Evolutionary conservation across 495 filamentous ascomycete species (phyloP).

Genomic region (Talaromyces thailandensis): DNA sequence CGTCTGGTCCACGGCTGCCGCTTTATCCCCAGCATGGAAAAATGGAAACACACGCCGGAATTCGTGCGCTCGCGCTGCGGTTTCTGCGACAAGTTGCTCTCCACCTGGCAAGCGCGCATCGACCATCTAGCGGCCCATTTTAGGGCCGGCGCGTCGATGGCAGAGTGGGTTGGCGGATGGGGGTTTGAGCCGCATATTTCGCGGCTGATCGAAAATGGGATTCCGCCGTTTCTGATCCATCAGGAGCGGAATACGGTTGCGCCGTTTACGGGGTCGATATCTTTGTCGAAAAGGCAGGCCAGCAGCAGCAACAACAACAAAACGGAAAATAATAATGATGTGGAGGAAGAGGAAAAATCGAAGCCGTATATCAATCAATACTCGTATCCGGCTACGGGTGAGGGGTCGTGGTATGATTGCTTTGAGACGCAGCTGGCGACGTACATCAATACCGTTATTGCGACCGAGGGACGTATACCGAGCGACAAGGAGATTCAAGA

Average conservation of each 20-base stretch:
- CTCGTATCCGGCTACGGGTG: not conserved
- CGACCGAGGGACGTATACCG: not conserved
- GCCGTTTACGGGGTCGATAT: constrained; percentile 12
- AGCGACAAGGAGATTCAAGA: constrained; percentile 1
- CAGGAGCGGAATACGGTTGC: constrained; percentile 16
- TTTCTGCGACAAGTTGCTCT: constrained; percentile 51
- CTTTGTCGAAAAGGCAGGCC: not conserved
- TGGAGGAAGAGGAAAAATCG: not conserved
- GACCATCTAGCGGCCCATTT: constrained; percentile 60
- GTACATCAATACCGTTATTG: not conserved
- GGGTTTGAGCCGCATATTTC: constrained; percentile 55
- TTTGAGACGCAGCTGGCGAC: not conserved
- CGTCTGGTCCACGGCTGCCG: constrained; percentile 59
- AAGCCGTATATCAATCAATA: not conserved
- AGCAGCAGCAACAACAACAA: too few relatives aligned
- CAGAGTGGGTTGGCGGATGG: constrained; percentile 61
- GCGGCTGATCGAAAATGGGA: constrained; percentile 52
- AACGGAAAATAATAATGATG: not conserved
- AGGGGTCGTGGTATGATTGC: not conserved
- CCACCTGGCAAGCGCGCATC: constrained; percentile 50
- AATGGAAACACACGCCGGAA: constrained; percentile 55
- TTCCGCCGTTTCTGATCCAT: constrained; percentile 42
- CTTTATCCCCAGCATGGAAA: constrained; percentile 51
- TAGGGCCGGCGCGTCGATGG: constrained; percentile 52
- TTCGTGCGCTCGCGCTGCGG: constrained; percentile 56